Evolutionary conservation across 345 rosid genomes (phyloP).

Genomic region (Hibiscus tridactylites): DNA sequence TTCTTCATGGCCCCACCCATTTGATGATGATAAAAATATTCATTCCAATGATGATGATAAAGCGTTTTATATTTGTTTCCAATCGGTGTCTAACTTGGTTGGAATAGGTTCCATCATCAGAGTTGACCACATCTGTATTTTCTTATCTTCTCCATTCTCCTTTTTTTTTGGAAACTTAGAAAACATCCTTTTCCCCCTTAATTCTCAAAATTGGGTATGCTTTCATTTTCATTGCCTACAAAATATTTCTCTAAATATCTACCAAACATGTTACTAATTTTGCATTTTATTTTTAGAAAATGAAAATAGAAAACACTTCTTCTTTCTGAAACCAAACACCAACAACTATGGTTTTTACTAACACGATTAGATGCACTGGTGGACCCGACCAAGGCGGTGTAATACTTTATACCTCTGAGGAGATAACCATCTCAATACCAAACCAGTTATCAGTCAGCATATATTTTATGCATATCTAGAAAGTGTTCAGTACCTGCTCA

Average conservation of each 20-base stretch:
- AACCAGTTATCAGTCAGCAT: neutral
- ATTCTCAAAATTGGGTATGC: neutral
- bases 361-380: neutral
- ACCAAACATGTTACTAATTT: too few species aligned
- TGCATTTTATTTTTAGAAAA: too few species aligned
- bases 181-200: neutral
- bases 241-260: too few species aligned
- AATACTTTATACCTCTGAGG: neutral
- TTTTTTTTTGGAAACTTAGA: neutral
- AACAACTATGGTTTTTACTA: neutral
- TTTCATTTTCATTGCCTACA: neutral
- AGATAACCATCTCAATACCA: neutral
- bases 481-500: conserved; percentile 47
- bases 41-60: neutral
- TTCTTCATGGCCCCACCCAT: neutral
- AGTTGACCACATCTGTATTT: neutral
- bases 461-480: neutral
- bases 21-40: neutral
- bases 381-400: neutral
- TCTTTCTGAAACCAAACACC: too few species aligned
- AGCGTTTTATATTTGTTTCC: too few species aligned
- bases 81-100: too few species aligned
- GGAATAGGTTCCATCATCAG: too few species aligned
- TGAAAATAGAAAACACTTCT: too few species aligned
- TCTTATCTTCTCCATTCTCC: neutral